These are phyloP conservation scores for Dimocarpus longan DNA, from an alignment of 345 rosid genomes.

Conservation along the genomic window DNA sequence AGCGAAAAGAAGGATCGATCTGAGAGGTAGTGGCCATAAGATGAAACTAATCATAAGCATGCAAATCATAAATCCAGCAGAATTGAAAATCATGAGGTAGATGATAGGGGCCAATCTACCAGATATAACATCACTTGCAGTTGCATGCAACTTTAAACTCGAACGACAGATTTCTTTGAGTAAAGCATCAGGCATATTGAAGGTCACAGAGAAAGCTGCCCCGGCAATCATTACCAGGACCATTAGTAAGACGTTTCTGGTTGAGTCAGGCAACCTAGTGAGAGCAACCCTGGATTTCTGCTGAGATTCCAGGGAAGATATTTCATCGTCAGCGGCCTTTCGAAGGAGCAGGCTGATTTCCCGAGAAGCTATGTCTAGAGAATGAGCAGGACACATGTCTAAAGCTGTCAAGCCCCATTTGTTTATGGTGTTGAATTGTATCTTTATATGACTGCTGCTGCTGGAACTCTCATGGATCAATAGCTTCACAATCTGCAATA, in stretches of 20 bases:
- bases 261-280: background rate
- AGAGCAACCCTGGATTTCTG: background rate
- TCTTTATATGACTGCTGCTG: background rate
- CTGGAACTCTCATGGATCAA: background rate
- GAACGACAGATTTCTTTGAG: background rate
- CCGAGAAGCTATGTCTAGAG: background rate
- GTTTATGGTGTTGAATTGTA: background rate
- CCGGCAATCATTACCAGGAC: slow-evolving; percentile 9
- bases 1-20: background rate
- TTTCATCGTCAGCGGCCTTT: background rate
- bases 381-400: background rate
- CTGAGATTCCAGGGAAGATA: background rate
- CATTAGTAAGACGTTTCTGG: slow-evolving; percentile 17
- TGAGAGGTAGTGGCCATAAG: background rate
- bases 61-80: background rate
- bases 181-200: background rate
- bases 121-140: background rate
- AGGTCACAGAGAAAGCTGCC: background rate
- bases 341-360: background rate
- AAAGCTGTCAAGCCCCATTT: background rate
- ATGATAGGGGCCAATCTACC: background rate
- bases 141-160: background rate
- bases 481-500: background rate
- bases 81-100: slow-evolving; percentile 6
- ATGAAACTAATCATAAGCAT: background rate